Conservation (phyloP, 2,329 filamentous ascomycete genomes). For the Alternaria ventricosa region DNA sequence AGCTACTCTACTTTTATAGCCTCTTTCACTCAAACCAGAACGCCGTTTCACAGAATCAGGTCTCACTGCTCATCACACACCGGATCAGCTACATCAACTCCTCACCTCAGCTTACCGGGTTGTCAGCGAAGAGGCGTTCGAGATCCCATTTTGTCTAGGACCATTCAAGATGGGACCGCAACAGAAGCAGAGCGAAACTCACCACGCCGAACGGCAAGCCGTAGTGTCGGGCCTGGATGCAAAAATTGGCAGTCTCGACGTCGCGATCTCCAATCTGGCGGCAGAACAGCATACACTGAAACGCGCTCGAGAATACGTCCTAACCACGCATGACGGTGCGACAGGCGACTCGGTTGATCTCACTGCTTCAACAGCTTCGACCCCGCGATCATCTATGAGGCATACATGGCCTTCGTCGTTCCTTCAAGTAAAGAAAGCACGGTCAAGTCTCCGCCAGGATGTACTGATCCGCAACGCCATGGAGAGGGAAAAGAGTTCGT, state of each 20-base stretch:
- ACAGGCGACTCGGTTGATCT: too few species aligned
- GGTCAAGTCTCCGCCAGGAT: not conserved
- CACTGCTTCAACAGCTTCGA: too few species aligned
- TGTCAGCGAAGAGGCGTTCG: fast-evolving
- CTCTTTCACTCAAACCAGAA: not conserved
- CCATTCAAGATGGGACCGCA: fast-evolving
- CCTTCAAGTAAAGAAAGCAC: not conserved
- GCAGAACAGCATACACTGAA: not conserved
- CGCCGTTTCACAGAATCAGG: fast-evolving
- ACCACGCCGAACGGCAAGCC: not conserved
- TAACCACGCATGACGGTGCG: too few species aligned
- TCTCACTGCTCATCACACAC: not conserved
- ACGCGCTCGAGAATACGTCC: fast-evolving
- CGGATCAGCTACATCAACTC: fast-evolving
- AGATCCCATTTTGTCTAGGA: fast-evolving
- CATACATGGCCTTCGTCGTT: not conserved
- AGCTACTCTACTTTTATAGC: too few species aligned
- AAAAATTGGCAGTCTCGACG: not conserved
- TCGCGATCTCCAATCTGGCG: not conserved
- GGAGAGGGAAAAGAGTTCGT: not conserved
- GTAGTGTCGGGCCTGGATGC: not conserved
- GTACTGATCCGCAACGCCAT: not conserved
- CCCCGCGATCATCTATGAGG: fast-evolving
- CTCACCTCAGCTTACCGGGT: not conserved
- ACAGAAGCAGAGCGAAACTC: fast-evolving